Evolutionary conservation across 192 early-diverging fungal species (phyloP), one percentile per base, ranked within the genome.

Genomic region (Backusella parvicylindrica): DNA sequence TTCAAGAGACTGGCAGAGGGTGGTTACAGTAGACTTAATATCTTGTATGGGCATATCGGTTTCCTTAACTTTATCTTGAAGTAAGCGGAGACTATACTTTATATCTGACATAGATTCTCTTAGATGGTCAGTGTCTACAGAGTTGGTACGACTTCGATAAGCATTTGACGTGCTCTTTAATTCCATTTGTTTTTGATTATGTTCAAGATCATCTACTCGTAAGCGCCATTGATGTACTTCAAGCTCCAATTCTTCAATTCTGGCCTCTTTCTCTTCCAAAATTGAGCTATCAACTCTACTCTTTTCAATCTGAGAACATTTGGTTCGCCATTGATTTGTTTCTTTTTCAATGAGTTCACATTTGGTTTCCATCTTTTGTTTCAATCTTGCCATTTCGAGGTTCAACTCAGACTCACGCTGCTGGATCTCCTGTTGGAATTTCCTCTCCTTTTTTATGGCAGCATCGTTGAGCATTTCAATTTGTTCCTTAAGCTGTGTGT

Each of bases 291-390:
- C 66, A 38, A 53, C 66, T 3, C n/a, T 73, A 13, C 15, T 70
- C 30, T 68, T 36, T 28, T 80, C 79, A 15, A 77, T 18, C 26
- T 81, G 70, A 0, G 50, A 35, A 16, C 31, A 60, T 63, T 81
- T 81, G 11, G 21, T 66, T 47, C 56, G 36, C 75, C 75, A 77
- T 8, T 50, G 49, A 12, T 12, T 28, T 4, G 68, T n/a, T 32
- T 81, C 74, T 3, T 66, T 64, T 56, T 75, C 74, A 28, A 76
- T 26, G 7, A 76, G 47, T 11, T 81, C 79, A 38, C 64, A 72
- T 9, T 53, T 64, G 13, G 75, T 81, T 1, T 78, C 70, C 26
- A 70, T 43, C 26, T 74, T 64, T 28, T 74, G 69, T 26, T 72
- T 70, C 13, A 68, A 31, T 35, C 78, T 68, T 6, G 78, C 75